Conservation (phyloP, 2,329 filamentous ascomycete genomes). For the Colletotrichum liriopes region DNA sequence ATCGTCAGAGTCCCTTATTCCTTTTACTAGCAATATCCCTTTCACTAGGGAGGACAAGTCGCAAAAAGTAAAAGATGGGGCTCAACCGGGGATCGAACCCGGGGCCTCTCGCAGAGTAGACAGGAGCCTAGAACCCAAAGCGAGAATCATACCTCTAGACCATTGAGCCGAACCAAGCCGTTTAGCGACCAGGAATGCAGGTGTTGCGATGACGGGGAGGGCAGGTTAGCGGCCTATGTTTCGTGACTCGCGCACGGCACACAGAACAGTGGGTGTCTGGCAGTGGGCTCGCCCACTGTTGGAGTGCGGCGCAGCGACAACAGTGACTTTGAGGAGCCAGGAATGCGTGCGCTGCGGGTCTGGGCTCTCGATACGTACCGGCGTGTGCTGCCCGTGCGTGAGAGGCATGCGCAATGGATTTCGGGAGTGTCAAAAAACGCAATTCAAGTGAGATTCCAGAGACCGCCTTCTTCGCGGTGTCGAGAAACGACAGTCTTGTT, state of each 20-base stretch:
- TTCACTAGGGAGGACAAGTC: too few species aligned
- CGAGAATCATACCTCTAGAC: conserved; percentile 56
- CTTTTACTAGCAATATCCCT: too few species aligned
- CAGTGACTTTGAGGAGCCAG: not conserved
- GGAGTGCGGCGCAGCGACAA: not conserved
- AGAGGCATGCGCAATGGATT: not conserved
- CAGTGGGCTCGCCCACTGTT: not conserved
- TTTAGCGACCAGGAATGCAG: not conserved
- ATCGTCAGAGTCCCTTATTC: too few species aligned
- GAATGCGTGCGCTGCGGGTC: not conserved
- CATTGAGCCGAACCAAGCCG: conserved; percentile 45
- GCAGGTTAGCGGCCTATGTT: conserved; percentile 9
- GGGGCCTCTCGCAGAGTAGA: conserved; percentile 52
- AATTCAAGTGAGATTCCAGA: too few species aligned
- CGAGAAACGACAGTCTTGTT: not conserved
- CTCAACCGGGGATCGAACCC: conserved; percentile 53
- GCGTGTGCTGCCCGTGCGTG: not conserved
- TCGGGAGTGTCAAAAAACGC: not conserved
- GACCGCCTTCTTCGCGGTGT: not conserved
- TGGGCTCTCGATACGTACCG: not conserved
- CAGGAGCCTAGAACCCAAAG: conserved; percentile 46
- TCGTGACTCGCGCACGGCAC: not conserved
- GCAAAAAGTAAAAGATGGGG: conserved; percentile 44
- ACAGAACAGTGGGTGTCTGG: not conserved
- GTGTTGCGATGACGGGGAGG: not conserved